Percentiles rank a stretch among this genome's conserved stretches.
These are phyloP conservation scores for Colletotrichum tropicale DNA, from an alignment of 2,329 filamentous ascomycete species.

Conservation along the genomic window DNA sequence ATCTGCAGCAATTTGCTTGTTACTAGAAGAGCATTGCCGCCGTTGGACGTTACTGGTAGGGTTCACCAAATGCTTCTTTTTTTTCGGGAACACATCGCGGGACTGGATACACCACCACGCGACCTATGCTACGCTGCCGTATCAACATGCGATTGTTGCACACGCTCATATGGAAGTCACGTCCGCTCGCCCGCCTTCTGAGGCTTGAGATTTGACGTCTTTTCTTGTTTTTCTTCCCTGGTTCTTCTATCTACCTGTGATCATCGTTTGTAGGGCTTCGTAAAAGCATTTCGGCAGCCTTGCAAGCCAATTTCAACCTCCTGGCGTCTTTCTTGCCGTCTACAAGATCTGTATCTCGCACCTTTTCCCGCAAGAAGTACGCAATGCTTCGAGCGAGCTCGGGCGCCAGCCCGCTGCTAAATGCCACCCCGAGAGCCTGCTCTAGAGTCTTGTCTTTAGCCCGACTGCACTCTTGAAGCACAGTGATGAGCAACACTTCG, in stretches of 20 bases:
- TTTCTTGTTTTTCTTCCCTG: background rate
- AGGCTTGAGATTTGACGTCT: background rate
- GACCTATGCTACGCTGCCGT: background rate
- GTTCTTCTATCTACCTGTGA: background rate
- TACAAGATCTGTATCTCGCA: conserved; percentile 67
- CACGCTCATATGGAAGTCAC: background rate
- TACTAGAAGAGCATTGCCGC: background rate
- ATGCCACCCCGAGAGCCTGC: background rate
- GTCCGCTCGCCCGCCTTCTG: background rate
- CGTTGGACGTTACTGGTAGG: background rate
- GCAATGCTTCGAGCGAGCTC: conserved; percentile 76
- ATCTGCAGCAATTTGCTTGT: background rate
- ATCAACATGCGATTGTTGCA: background rate
- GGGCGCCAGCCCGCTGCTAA: conserved; percentile 43
- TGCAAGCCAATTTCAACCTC: conserved; percentile 52
- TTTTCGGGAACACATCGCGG: background rate
- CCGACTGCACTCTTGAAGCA: conserved; percentile 66
- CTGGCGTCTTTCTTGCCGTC: conserved; percentile 51
- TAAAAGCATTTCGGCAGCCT: conserved; percentile 43
- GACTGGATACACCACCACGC: background rate
- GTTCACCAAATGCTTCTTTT: background rate
- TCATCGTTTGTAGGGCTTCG: conserved; percentile 22
- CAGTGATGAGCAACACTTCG: conserved; percentile 78
- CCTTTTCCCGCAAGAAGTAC: conserved; percentile 79
- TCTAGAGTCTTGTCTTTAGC: conserved; percentile 38